These are phyloP conservation scores for Mortierella hygrophila DNA, from an alignment of 192 early-diverging fungal species.

Conservation along the genomic window DNA sequence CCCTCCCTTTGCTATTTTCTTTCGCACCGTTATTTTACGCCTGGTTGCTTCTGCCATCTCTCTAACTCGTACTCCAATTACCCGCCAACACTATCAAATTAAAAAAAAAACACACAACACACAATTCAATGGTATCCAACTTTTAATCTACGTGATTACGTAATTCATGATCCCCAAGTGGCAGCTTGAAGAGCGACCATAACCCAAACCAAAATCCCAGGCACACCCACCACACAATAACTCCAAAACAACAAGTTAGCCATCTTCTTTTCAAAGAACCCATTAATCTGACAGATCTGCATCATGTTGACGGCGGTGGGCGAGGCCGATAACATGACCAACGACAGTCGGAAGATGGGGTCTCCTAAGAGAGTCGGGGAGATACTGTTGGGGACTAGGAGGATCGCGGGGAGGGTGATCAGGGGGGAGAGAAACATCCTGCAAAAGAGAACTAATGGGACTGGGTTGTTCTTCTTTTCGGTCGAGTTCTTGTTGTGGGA, in stretches of 20 bases:
- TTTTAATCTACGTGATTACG: too few species aligned
- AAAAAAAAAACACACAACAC: too few species aligned
- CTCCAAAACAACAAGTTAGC: slow-evolving; percentile 73
- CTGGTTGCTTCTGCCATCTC: too few species aligned
- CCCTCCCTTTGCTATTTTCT: too few species aligned
- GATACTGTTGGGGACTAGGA: slow-evolving; percentile 1
- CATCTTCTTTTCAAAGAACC: slow-evolving; percentile 73
- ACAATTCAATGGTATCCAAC: too few species aligned
- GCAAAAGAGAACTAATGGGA: slow-evolving; percentile 39
- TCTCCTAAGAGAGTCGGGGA: slow-evolving; percentile 60
- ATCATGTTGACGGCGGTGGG: slow-evolving; percentile 78
- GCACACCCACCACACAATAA: slow-evolving; percentile 61
- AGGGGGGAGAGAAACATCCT: slow-evolving; percentile 46
- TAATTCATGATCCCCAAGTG: background rate
- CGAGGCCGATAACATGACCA: slow-evolving; percentile 69
- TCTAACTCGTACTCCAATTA: too few species aligned
- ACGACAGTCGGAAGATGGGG: slow-evolving; percentile 68
- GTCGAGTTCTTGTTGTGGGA: background rate
- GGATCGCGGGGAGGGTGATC: slow-evolving; percentile 11
- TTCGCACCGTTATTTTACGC: too few species aligned
- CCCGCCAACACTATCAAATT: too few species aligned
- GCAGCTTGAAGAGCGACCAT: slow-evolving; percentile 15
- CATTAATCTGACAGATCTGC: slow-evolving; percentile 73
- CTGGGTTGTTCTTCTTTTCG: too few species aligned
- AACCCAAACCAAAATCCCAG: slow-evolving; percentile 18